A percentile compares a stretch with the other conserved stretches of the same genome.
phyloP scores from a whole-genome alignment of 2,329 filamentous ascomycete species.

The Macrophomina pseudophaseolina region DNA sequence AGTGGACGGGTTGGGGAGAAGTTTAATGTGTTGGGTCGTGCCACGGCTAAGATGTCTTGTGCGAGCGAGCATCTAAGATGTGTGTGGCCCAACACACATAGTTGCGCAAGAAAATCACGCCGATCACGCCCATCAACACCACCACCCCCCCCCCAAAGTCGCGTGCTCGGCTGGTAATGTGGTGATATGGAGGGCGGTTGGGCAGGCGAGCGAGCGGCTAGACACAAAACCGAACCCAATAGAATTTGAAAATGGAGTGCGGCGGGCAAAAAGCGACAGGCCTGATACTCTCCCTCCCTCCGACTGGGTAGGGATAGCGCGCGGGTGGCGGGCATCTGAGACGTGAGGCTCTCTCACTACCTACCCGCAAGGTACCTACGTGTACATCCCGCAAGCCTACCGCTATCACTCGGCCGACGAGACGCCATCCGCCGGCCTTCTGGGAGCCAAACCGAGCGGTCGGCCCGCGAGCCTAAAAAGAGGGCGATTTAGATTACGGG shows the following conservation, averaged over 20 bases:
- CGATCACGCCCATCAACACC: not conserved
- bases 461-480: not conserved
- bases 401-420: not conserved
- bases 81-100: not conserved
- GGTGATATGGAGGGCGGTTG: not conserved
- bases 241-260: not conserved
- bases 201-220: too few relatives aligned
- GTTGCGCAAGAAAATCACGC: not conserved
- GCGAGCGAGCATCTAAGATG: not conserved
- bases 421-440: not conserved
- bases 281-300: not conserved
- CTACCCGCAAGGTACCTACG: not conserved
- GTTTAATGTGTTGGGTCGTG: slow-evolving; percentile 3
- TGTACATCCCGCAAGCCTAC: not conserved
- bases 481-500: slow-evolving; percentile 6
- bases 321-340: not conserved
- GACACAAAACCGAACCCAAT: not conserved
- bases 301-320: too few relatives aligned
- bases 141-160: not conserved
- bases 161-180: not conserved
- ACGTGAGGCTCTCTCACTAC: not conserved
- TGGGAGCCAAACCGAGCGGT: too few relatives aligned
- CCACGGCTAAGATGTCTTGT: not conserved
- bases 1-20: not conserved
- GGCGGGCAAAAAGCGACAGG: not conserved